Conservation (phyloP, 805 yeast genomes). For the Cyberlindnera bimundalis region DNA sequence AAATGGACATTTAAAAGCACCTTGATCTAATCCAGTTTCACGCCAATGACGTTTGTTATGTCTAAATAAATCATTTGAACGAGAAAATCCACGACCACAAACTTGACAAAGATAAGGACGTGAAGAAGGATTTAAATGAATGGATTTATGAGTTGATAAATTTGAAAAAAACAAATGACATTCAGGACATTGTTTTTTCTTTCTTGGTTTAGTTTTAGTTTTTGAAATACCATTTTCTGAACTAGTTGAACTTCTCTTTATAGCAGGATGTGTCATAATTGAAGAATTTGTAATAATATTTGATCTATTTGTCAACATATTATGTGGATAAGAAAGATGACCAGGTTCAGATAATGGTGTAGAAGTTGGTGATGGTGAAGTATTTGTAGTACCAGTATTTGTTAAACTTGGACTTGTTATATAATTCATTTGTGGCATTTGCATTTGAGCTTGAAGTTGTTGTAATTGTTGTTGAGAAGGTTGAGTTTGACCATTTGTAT, state of each 20-base stretch:
- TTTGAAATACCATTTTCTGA: conserved; percentile 3
- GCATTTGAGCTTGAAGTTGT: conserved; percentile 12
- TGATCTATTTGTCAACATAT: background rate
- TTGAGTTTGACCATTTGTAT: conserved; percentile 11
- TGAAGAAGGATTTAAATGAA: conserved; percentile 66
- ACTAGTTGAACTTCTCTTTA: background rate
- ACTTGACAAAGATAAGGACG: conserved; percentile 77
- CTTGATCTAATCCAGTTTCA: conserved; percentile 62
- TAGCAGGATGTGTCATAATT: background rate
- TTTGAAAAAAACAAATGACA: conserved; percentile 70
- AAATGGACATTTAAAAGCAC: conserved; percentile 80
- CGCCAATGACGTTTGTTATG: conserved; percentile 86
- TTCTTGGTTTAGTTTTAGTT: conserved; percentile 40
- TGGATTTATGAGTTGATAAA: conserved; percentile 78
- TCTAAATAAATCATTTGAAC: conserved; percentile 82
- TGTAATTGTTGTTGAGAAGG: conserved; percentile 5
- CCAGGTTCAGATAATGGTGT: conserved; percentile 9
- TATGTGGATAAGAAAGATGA: conserved; percentile 2
- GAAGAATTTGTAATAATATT: background rate
- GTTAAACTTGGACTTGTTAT: conserved; percentile 5
- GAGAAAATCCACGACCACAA: conserved; percentile 81
- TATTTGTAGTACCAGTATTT: conserved; percentile 6
- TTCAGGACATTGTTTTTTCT: conserved; percentile 69
- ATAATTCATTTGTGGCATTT: conserved; percentile 15
- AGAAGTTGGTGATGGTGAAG: conserved; percentile 9